A percentile compares a stretch with the other conserved stretches of the same genome.
Evolutionary conservation across 192 early-diverging fungal genomes (phyloP).

Genomic region (Podila horticola): DNA sequence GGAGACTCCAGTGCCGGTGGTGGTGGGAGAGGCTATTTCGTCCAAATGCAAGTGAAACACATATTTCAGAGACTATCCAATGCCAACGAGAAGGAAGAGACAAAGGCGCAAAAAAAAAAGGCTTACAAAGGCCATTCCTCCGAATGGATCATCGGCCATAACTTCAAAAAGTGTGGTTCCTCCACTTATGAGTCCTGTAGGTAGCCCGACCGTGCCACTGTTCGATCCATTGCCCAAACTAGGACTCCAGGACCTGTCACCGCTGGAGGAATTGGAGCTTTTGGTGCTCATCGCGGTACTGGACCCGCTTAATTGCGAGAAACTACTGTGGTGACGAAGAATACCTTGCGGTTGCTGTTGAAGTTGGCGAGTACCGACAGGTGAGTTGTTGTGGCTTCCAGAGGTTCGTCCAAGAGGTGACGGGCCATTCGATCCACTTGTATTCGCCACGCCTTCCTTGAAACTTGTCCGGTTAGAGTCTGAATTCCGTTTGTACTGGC

Average conservation of each 20-base stretch:
- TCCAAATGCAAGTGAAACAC: not conserved
- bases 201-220: not conserved
- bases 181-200: not conserved
- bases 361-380: no score
- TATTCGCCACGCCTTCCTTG: not conserved
- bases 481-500: not conserved
- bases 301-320: not conserved
- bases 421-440: not conserved
- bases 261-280: no score
- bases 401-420: not conserved
- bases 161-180: slow-evolving; percentile 14
- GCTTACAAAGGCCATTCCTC: slow-evolving; percentile 19
- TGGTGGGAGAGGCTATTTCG: slow-evolving; percentile 6
- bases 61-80: not conserved
- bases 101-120: not conserved
- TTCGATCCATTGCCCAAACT: not conserved
- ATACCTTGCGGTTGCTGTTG: not conserved
- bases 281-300: not conserved
- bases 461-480: not conserved
- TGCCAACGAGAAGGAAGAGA: not conserved
- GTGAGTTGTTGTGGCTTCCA: not conserved
- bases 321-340: not conserved
- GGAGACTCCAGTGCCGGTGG: slow-evolving; percentile 6
- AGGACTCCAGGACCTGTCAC: no score
- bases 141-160: slow-evolving; percentile 24